These are phyloP conservation scores for Epichloe sylvatica DNA, from an alignment of 2,329 filamentous ascomycete species.

Conservation along the genomic window DNA sequence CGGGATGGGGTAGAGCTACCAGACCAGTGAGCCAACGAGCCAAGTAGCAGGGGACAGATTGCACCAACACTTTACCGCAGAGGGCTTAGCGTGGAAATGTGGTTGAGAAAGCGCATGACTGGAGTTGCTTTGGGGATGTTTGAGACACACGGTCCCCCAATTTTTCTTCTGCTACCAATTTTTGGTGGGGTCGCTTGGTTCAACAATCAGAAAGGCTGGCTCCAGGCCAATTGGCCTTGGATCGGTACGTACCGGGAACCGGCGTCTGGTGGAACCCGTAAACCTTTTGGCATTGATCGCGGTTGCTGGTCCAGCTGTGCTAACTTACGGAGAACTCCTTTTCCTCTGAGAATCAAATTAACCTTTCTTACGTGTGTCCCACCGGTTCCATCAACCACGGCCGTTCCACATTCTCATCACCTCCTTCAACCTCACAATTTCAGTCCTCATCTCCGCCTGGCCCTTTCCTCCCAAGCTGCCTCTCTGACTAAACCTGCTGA, in stretches of 20 bases:
- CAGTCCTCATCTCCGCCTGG: neutral
- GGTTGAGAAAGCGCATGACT: constrained; percentile 10
- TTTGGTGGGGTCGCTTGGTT: constrained; percentile 21
- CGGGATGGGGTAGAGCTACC: neutral
- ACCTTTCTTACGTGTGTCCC: neutral
- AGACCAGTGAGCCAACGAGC: neutral
- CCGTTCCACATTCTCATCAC: neutral
- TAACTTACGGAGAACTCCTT: neutral
- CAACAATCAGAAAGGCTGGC: constrained; percentile 19
- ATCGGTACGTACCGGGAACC: constrained; percentile 1
- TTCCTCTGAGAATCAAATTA: neutral
- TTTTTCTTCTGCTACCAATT: constrained; percentile 18
- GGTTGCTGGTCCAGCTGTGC: neutral
- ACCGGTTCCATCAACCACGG: constrained; percentile 1
- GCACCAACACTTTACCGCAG: constrained; percentile 4
- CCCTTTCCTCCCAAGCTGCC: neutral
- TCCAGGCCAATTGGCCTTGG: neutral
- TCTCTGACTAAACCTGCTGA: constrained; percentile 3
- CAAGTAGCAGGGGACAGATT: neutral
- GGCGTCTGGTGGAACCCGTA: neutral
- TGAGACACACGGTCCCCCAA: constrained; percentile 16
- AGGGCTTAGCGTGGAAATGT: constrained; percentile 10
- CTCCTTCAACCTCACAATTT: neutral
- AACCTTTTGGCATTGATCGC: constrained; percentile 1
- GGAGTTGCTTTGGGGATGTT: neutral